Conservation (phyloP, 2,329 filamentous ascomycete genomes). For the Hymenoscyphus occultus region DNA sequence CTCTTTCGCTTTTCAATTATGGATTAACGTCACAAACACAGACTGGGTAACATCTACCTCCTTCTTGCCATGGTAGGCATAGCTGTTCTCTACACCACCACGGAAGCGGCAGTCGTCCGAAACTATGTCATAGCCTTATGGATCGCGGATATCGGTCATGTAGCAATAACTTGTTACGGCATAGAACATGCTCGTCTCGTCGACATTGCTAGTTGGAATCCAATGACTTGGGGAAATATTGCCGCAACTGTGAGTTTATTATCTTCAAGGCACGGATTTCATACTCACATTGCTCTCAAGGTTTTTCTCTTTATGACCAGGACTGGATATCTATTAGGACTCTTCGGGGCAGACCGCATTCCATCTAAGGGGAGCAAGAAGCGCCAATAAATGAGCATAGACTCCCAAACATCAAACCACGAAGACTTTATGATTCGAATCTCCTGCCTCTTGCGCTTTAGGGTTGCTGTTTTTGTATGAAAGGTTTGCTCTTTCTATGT, state of each 20-base stretch:
- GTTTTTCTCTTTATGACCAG: conserved; percentile 55
- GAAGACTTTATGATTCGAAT: neutral
- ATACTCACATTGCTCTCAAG: conserved; percentile 33
- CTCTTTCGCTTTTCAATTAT: neutral
- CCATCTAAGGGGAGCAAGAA: conserved; percentile 10
- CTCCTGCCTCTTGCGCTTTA: neutral
- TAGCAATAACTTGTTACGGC: conserved; percentile 57
- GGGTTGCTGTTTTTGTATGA: neutral
- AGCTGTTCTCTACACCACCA: conserved; percentile 61
- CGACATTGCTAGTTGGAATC: conserved; percentile 61
- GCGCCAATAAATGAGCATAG: conserved; percentile 4
- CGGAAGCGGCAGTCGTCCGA: conserved; percentile 62
- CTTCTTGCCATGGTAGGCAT: conserved; percentile 63
- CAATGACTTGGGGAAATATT: conserved; percentile 71
- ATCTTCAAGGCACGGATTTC: neutral
- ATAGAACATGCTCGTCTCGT: conserved; percentile 55
- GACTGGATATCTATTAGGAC: conserved; percentile 54
- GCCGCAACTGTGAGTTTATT: conserved; percentile 52
- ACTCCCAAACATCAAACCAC: neutral
- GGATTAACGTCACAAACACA: conserved; percentile 46
- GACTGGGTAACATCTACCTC: conserved; percentile 66
- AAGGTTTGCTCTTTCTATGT: no score
- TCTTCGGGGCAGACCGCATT: conserved; percentile 51
- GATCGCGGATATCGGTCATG: conserved; percentile 64
- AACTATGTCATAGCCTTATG: conserved; percentile 65